Base-by-base conservation (phyloP, 2,329 filamentous ascomycete genomes). In the Lomentospora prolificans region DNA sequence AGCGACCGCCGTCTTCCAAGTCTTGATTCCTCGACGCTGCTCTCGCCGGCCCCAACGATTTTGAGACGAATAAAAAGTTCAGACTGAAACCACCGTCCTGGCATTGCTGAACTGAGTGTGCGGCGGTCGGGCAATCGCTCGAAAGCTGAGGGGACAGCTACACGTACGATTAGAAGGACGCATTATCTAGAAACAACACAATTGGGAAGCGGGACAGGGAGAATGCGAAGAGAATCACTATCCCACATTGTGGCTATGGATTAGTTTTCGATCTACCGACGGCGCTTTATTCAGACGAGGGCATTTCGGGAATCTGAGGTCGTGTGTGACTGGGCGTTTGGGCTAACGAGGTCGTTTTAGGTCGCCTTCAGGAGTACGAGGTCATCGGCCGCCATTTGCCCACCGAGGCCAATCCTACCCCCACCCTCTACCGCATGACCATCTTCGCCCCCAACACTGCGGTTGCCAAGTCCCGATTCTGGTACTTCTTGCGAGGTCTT, bases 351-450 rank as follows among this genome's bases (percentile, higher is more conserved):
- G 44, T 55, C 57, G 50, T 51, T 51, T 57, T 76, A 99, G 94
- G 91, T 90, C 94, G 94, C 85, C 91, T 99, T 81, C 89, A 90
- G 77, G 94, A 99, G 86, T 99, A 96, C 86, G 94, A 97, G 86
- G 92, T 99, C 82, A 96, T 99, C 75, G 94, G 95, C 81, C 92
- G 95, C 79, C 92, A 96, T 80, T 79, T 99, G 87, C 94, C 94
- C 79, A 89, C 87, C 72, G 94, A 99, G 82, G 82, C 87, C 75
- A 95, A 96, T 84, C 90, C 92, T 71, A 90, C 89, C 70, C 94
- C 94, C 69, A 92, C 94, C 82, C 87, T 99, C 77, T 99, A 97
- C 87, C 91, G 94, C 79, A 99, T 99, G 94, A 91, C 91, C 76
- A 96, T 99, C 78, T 99, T 99, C 77, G 94, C 94, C 66, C 89